These are phyloP conservation scores for Lepidium aucheri DNA, from an alignment of 345 rosid species.

Conservation along the genomic window DNA sequence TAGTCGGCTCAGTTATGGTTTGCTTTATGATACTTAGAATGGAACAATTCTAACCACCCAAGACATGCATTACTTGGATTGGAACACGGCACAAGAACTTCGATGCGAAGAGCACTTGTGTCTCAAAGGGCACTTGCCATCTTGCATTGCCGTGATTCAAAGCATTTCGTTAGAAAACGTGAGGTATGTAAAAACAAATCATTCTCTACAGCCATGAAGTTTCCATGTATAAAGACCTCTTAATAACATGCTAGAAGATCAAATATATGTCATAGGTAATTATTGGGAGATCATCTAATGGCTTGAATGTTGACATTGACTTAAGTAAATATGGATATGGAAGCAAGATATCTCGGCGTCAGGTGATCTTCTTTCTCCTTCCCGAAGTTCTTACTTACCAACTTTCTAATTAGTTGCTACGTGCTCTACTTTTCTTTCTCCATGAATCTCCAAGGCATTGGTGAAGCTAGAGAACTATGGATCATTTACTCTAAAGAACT, in stretches of 20 bases:
- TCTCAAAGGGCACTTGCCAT: conserved; percentile 61
- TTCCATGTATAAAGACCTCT: conserved; percentile 6
- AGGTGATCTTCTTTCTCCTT: conserved; percentile 39
- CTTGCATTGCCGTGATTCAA: conserved; percentile 49
- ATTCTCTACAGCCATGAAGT: not conserved
- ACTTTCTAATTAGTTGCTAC: not conserved
- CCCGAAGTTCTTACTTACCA: not conserved
- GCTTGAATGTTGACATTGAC: conserved; percentile 67
- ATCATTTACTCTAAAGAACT: conserved; percentile 56
- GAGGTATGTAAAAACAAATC: conserved; percentile 39
- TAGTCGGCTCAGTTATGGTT: not conserved
- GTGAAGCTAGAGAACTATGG: conserved; percentile 57
- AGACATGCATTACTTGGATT: conserved; percentile 45
- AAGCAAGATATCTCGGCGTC: conserved; percentile 68
- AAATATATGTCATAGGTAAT: conserved; percentile 45
- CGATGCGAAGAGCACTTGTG: conserved; percentile 49
- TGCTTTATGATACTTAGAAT: conserved; percentile 32
- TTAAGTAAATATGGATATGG: conserved; percentile 57
- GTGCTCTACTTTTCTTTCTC: not conserved
- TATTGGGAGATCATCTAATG: conserved; percentile 77
- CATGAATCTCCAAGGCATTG: conserved; percentile 40
- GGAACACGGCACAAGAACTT: conserved; percentile 57
- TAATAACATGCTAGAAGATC: not conserved
- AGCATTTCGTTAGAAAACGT: conserved; percentile 51
- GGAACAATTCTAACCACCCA: conserved; percentile 40